A percentile compares a stretch with the other conserved stretches of the same genome.
Evolutionary conservation across 176 grass and related monocot species (phyloP).

Genomic region (Lolium multiflorum): DNA sequence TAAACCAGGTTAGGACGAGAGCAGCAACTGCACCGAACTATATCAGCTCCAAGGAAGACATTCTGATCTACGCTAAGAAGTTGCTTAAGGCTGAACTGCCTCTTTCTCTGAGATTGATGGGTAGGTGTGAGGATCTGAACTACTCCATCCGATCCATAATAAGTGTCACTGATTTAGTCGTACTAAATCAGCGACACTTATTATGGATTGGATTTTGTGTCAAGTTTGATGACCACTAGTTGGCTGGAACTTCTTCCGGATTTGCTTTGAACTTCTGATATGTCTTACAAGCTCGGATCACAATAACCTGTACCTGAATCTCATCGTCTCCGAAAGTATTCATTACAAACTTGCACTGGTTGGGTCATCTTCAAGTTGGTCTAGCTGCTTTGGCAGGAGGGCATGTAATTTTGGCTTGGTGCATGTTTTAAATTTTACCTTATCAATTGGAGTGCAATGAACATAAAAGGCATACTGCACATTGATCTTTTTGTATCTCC

Average conservation of each 20-base stretch:
- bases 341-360: background rate
- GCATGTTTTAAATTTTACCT: constrained; percentile 35
- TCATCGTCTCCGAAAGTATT: background rate
- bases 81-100: constrained; percentile 91
- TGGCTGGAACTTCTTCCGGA: background rate
- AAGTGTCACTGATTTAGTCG: too few relatives aligned
- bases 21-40: constrained; percentile 71
- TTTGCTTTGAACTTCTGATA: constrained; percentile 18
- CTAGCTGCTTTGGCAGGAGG: constrained; percentile 7
- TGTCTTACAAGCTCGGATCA: background rate
- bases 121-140: constrained; percentile 44
- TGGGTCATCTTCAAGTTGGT: constrained; percentile 16
- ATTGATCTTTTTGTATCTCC: constrained; percentile 18
- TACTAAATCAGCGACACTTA: too few relatives aligned
- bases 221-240: constrained; percentile 10
- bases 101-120: constrained; percentile 93
- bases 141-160: too few relatives aligned
- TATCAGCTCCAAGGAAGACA: constrained; percentile 85
- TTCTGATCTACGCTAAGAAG: constrained; percentile 77
- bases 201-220: background rate
- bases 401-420: constrained; percentile 11
- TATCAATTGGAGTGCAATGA: constrained; percentile 24
- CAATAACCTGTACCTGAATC: background rate
- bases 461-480: background rate
- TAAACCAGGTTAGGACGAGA: constrained; percentile 83